Conservation (phyloP, 225 moss, liverwort and hornwort species). For the Pseudisothecium myosuroides region DNA sequence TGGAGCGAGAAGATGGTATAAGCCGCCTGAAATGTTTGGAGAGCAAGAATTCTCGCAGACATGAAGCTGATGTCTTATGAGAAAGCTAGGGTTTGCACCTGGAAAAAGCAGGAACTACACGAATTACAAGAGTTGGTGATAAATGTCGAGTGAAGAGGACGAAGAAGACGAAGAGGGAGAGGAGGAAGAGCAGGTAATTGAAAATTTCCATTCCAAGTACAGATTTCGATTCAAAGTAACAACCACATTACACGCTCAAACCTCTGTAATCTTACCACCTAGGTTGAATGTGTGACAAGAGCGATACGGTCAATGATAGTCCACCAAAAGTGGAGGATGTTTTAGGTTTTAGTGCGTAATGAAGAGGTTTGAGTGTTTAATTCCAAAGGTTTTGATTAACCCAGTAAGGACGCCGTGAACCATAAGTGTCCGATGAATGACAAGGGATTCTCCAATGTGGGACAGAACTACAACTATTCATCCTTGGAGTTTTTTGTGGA, state of each 20-base stretch:
- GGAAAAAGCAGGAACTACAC: neutral
- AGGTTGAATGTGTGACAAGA: neutral
- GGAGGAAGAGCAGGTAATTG: neutral
- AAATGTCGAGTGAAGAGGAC: slow-evolving; percentile 31
- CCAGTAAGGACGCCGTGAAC: too few relatives aligned
- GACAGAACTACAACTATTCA: too few relatives aligned
- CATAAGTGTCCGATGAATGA: too few relatives aligned
- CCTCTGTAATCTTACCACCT: neutral
- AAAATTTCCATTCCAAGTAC: neutral
- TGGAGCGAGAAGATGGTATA: neutral
- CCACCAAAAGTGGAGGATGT: neutral
- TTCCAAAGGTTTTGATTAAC: neutral
- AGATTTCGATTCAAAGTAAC: neutral
- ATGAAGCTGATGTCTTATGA: neutral
- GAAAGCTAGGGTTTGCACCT: neutral
- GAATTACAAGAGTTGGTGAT: neutral
- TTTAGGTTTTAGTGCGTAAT: neutral
- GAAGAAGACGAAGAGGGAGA: slow-evolving; percentile 20
- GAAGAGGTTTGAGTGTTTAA: too few relatives aligned
- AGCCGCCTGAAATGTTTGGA: neutral
- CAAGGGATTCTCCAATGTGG: too few relatives aligned
- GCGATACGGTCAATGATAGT: neutral
- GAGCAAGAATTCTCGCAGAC: neutral
- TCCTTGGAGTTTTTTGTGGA: too few relatives aligned
- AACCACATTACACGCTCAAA: neutral